Base-by-base conservation (phyloP, 257 asterid species). In the Ajuga chamaepitys region DNA sequence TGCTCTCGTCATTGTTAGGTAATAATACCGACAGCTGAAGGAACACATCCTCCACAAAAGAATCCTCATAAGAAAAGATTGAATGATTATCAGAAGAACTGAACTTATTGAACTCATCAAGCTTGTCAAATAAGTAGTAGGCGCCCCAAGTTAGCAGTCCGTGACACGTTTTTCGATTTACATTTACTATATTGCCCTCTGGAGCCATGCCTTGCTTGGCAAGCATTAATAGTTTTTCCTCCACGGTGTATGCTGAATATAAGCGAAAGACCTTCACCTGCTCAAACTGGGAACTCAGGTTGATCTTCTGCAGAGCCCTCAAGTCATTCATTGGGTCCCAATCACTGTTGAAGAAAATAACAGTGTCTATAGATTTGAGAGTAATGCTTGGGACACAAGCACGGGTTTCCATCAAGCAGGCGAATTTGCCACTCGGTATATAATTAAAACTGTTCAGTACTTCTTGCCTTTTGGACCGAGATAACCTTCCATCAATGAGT, bases 311-410 rank as follows among this genome's bases (percentile, higher is more conserved):
- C 70, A 85, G 75, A 51, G 86, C 82, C 72, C 77, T 83, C 54
- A 85, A 66, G 68, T 88, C 94, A 66, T 78, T 83, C 46, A 51
- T 42, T 34, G 95, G 88, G 51, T 85, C 89, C 86, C 86, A 85
- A 71, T 83, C 85, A 74, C 88, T 83, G 76, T 83, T 81, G 75
- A 85, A 85, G 42, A 85, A 44, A 48, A 85, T 68, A 28, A 85
- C 69, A 3, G 67, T 26, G 74, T 88, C 94, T 32, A 85, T 34
- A 13, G 78, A 77, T 11, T 53, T 48, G 25, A 88, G 80, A 46
- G 71, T 75, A 9, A 71, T 61, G 75, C 86, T 78, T 57, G 83
- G 76, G 46, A 48, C 2, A 71, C 95, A 85, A n/a, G 83, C 78
- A 16, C 72, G 81, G 25, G 81, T 78, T 75, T 85, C 88, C 69